Conservation (phyloP, 73 alveolate genomes). For the Urostyla sp. region DNA sequence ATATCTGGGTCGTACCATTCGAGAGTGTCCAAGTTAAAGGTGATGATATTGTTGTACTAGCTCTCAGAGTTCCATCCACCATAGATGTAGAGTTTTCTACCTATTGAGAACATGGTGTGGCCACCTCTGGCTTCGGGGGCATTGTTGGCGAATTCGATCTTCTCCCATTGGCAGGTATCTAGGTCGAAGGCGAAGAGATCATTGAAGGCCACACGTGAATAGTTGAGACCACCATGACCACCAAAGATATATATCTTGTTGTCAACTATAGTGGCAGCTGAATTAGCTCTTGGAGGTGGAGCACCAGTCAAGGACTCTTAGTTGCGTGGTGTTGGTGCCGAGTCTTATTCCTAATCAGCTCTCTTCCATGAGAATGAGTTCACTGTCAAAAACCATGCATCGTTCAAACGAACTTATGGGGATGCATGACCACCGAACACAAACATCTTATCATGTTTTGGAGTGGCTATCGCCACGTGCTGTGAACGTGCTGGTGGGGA, state of each 20-base stretch:
- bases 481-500: constrained; percentile 84
- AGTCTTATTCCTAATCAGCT: constrained; percentile 83
- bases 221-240: constrained; percentile 99
- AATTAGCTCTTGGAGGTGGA: constrained; percentile 98
- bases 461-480: constrained; percentile 85
- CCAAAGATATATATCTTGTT: constrained; percentile 96
- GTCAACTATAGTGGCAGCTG: constrained; percentile 89
- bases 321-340: constrained; percentile 78
- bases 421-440: constrained; percentile 90
- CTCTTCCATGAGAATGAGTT: constrained; percentile 74
- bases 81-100: constrained; percentile 84
- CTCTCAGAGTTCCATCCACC: constrained; percentile 98
- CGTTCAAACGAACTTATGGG: constrained; percentile 79
- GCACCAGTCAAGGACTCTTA: constrained; percentile 83
- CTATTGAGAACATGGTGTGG: constrained; percentile 91
- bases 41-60: constrained; percentile 85
- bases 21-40: constrained; percentile 86
- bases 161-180: constrained; percentile 91
- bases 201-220: constrained; percentile 94
- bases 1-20: constrained; percentile 97
- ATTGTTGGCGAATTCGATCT: constrained; percentile 83
- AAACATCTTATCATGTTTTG: constrained; percentile 75
- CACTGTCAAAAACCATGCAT: constrained; percentile 76
- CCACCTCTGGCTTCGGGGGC: constrained; percentile 98
- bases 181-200: constrained; percentile 94